Evolutionary conservation across 352 stramenopile species (phyloP), one percentile per base, ranked within the genome.

Genomic region (Phytopythium chamaehyphon): DNA sequence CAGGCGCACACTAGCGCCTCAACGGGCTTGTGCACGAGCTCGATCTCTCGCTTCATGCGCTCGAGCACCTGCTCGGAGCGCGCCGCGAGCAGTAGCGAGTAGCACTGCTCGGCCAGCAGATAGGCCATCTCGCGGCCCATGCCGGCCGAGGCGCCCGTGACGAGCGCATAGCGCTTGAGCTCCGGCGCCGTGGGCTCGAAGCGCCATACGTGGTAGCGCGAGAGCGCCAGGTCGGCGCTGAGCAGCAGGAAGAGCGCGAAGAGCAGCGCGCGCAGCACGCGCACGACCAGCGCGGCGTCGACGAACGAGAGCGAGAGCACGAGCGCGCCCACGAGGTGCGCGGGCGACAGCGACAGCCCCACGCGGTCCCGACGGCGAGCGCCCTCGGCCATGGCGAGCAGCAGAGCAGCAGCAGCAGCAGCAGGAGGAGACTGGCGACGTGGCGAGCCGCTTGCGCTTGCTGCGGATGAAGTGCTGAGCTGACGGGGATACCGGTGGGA

Each of bases 101-200:
- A 90, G 45, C 88, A 82, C 58, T 88, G 70, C 62, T 92, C 78
- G 0, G 81, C 82, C 21, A 96, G 68, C 44, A 82, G 44, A 58
- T 84, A 93, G 43, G 83, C 82, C 60, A 90, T 90, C 55, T 90
- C 86, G 14, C 66, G 59, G 1, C 87, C 87, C 19, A 96, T 66
- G 0, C 87, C 87, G 0, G 67, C 69, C 0, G 80, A 82, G 8
- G 87, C 86, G 18, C 87, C 87, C 0, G 83, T 95, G 35, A 95
- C 59, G 28, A 94, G 47, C 18, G 73, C 81, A 38, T 73, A 91
- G 12, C 64, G 71, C 56, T 85, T 78, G 21, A 66, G 60, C 54
- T 76, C 56, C 14, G 77, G 77, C 16, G 47, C 55, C 40, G 77
- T 69, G 5, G 74, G 61, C 61, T 82, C 52, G 54, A 87, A 85